These are phyloP conservation scores for Penicillium sclerotiorum DNA, from an alignment of 2,329 filamentous ascomycete species.

Conservation along the genomic window DNA sequence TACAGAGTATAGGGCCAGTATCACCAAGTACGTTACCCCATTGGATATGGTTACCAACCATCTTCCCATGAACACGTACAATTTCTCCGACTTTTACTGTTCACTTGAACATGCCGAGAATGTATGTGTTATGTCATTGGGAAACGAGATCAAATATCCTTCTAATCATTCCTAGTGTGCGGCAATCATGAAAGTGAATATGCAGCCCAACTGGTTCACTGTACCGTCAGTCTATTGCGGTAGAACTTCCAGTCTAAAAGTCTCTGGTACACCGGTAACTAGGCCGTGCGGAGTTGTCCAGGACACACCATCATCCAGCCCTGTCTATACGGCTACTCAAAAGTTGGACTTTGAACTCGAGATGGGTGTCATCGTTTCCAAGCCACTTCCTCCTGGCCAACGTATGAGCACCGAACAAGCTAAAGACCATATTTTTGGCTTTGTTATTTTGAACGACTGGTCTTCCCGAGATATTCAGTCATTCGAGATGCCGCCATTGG, in stretches of 20 bases:
- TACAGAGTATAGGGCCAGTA: background rate
- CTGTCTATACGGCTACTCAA: too few relatives aligned
- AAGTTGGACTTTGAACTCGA: constrained; percentile 49
- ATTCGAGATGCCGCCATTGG: constrained; percentile 63
- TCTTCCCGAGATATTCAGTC: constrained; percentile 57
- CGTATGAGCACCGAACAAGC: constrained; percentile 50
- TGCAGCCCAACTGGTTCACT: background rate
- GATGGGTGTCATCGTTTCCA: constrained; percentile 50
- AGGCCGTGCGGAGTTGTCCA: background rate
- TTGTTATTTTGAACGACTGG: constrained; percentile 67
- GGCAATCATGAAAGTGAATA: background rate
- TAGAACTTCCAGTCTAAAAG: background rate
- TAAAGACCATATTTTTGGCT: constrained; percentile 63
- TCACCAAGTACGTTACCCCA: background rate
- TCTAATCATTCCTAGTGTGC: too few relatives aligned
- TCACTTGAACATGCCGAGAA: background rate
- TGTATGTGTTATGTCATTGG: too few relatives aligned
- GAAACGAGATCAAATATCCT: too few relatives aligned
- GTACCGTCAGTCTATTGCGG: background rate
- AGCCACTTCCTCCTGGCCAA: constrained; percentile 40
- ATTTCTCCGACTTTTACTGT: background rate
- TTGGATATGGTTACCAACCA: background rate
- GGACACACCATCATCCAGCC: too few relatives aligned
- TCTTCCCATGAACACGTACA: background rate
- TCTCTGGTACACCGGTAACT: background rate